phyloP scores from a whole-genome alignment of 2,329 filamentous ascomycete genomes.

The Beauveria caledonica region DNA sequence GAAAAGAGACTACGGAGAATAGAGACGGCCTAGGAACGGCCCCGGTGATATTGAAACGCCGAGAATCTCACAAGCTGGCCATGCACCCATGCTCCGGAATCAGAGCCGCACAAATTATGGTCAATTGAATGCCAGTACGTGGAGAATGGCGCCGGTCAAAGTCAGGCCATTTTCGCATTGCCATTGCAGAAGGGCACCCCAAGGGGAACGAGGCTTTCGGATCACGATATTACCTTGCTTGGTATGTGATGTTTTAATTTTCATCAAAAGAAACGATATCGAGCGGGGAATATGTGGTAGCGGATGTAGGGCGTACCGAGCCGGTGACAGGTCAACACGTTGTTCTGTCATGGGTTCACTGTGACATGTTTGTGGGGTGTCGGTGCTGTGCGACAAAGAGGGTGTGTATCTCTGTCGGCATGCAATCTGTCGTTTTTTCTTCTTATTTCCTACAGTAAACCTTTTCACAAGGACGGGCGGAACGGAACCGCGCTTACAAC shows the following conservation, averaged over 20 bases:
- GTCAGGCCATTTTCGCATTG: constrained; percentile 5
- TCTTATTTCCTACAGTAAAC: background rate
- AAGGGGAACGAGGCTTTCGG: background rate
- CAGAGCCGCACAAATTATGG: background rate
- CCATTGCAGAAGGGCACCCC: background rate
- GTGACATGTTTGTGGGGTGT: background rate
- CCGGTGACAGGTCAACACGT: constrained; percentile 2
- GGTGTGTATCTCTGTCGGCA: background rate
- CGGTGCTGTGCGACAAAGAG: background rate
- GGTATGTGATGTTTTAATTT: background rate
- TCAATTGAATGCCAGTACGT: background rate
- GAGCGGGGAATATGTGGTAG: background rate
- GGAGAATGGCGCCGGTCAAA: background rate
- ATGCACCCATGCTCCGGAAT: background rate
- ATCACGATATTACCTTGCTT: background rate
- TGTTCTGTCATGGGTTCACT: background rate
- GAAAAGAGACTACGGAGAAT: background rate
- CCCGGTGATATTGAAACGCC: background rate
- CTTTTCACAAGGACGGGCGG: background rate
- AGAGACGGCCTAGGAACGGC: background rate
- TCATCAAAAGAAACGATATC: background rate
- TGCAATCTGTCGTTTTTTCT: background rate
- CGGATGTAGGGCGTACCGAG: background rate
- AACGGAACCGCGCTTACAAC: background rate
- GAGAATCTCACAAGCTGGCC: background rate